Base-by-base conservation (phyloP, 1,139 yeast genomes). In the Kodamaea sp. region DNA sequence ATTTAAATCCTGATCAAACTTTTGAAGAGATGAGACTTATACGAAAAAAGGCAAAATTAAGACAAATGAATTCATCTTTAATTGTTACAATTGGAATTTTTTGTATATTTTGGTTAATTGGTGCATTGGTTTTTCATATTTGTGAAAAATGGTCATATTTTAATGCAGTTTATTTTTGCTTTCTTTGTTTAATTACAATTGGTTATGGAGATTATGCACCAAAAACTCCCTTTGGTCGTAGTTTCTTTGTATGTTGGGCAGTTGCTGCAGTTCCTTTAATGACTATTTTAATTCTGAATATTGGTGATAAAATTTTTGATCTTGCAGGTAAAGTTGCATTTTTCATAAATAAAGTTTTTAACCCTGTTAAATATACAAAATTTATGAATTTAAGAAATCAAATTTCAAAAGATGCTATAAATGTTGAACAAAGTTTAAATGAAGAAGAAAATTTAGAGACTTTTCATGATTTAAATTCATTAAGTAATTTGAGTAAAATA, bases 161-260 rank as follows among this genome's bases (percentile, higher is more conserved):
- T 49, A 67, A 79, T 42, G 72, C 79, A 1, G 68, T 84, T 8
- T 88, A 88, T 60, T 87, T 86, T 54, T 79, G 90, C 44, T 78
- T 83, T 46, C 64, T 85, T 39, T 81, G 92, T 52, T 72, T 88
- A 41, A 62, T 87, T 24, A 86, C 96, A 0, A 83, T 88, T 42
- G 96, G 96, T 0, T 87, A 84, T 59, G 96, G 96, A 25, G 90
- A 83, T 51, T 81, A 65, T 50, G 69, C 79, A 0, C 95, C 95
- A 0, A 44, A 41, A 3, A 59, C 81, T 0, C 62, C 80, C 1
- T 79, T 85, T 6, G 95, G 95, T 0, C 63, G 85, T 33, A 75
- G 82, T 1, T 79, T 87, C 49, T 88, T 87, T 53, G 79, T 85
- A 8, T 60, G 78, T 4, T 88, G 96, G 95, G 84, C 90, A 0